Evolutionary conservation across 441 rosid species (phyloP), one percentile per base, ranked within the genome.

Genomic region (Eruca vesicaria): DNA sequence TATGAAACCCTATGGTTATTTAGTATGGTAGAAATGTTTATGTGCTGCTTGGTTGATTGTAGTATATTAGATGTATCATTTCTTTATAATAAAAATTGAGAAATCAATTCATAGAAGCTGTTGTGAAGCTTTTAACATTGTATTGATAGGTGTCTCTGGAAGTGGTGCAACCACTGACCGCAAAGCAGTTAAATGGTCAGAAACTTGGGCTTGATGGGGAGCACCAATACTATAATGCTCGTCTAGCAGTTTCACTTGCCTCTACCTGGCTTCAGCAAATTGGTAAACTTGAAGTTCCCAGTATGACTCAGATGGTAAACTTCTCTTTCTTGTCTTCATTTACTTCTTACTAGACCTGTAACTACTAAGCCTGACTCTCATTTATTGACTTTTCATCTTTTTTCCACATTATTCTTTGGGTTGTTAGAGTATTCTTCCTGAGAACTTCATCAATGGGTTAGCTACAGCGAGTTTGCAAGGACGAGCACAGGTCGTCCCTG

Each of bases 141-240:
- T 32, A 73, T 68, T 79, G 76, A 66, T 86, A 92, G 99, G 93
- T 91, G 76, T 83, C 82, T 74, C 98, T 96, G 73, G 82, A 82
- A 78, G 87, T 93, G 66, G 88, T 82, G 53, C 82, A 68, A 16
- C 96, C 97, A 61, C 81, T 96, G 71, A 88, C 89, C 73, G 72
- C 74, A 53, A 79, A 74, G 69, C 86, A 85, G 78, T 79, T 91
- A 55, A 88, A 84, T 73, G 96, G 92, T 66, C 82, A 79, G 75
- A 89, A 90, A 76, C 96, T 96, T 69, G 88, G 90, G 64, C 97
- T 96, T 81, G 93, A 87, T 80, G 98, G 98, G 36, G 97, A 93
- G 77, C 99, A 96, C 80, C 99, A 93, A 71, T 91, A 85, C 75
- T 26, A 83, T 43, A 96, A 96, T 82, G 98, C 98, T 77, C 88